Evolutionary conservation across 345 rosid genomes (phyloP).

Genomic region (Gossypium arboreum): DNA sequence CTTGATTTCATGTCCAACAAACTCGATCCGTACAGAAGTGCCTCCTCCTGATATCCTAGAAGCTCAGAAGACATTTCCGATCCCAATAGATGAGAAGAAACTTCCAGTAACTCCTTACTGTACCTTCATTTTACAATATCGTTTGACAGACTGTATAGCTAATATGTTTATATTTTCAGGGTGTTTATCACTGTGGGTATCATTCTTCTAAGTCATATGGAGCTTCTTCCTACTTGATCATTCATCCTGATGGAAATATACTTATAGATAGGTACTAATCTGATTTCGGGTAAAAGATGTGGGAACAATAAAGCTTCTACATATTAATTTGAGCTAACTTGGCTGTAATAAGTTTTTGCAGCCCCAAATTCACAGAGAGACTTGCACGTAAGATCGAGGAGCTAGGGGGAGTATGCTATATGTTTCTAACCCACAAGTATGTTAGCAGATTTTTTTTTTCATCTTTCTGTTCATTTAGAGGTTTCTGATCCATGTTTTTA

Average conservation of each 20-base stretch:
- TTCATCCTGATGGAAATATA: conserved; percentile 57
- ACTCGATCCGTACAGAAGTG: conserved; percentile 51
- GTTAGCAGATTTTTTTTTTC: background rate
- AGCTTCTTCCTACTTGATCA: conserved; percentile 55
- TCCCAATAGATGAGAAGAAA: conserved; percentile 43
- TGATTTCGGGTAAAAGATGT: background rate
- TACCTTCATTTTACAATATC: background rate
- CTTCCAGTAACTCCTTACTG: conserved; percentile 38
- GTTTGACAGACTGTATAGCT: background rate
- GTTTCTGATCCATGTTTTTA: conserved; percentile 20
- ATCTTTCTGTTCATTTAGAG: conserved; percentile 6
- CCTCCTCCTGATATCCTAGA: conserved; percentile 48
- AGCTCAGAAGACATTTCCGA: conserved; percentile 57
- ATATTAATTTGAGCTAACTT: conserved; percentile 12
- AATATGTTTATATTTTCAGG: conserved; percentile 30
- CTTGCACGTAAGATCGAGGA: conserved; percentile 44
- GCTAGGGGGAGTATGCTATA: conserved; percentile 51
- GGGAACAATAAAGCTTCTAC: background rate
- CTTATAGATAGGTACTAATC: conserved; percentile 50
- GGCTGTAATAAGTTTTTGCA: conserved; percentile 23
- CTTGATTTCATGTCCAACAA: conserved; percentile 57
- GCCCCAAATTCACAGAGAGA: conserved; percentile 54
- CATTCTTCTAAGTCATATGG: conserved; percentile 64
- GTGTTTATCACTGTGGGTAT: conserved; percentile 59
- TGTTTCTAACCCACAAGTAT: conserved; percentile 67